Conservation (phyloP, 148 eudicot species). For the Nyssa sinensis region DNA sequence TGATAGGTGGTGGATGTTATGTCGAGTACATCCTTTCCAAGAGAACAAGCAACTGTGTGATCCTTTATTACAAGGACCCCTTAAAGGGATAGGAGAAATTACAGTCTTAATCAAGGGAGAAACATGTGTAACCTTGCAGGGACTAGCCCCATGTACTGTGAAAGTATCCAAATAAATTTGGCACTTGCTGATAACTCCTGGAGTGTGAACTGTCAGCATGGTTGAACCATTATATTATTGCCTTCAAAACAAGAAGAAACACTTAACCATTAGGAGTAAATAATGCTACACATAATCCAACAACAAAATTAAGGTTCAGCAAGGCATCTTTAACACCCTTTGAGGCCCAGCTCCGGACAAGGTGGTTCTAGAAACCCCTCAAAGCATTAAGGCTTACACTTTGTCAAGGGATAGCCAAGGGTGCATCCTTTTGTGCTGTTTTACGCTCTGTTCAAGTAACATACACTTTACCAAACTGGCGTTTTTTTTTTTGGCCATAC, state of each 20-base stretch:
- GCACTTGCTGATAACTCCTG: constrained; percentile 43
- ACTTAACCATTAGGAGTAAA: background rate
- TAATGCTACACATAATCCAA: background rate
- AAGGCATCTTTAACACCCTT: background rate
- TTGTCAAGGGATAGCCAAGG: background rate
- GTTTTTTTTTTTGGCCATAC: background rate
- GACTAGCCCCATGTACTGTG: constrained; percentile 35
- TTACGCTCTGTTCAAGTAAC: background rate
- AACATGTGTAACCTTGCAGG: constrained; percentile 32
- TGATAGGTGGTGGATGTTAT: constrained; percentile 31
- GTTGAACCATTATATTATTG: constrained; percentile 58
- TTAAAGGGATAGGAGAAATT: constrained; percentile 25
- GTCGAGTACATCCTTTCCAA: constrained; percentile 35
- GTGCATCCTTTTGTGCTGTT: background rate
- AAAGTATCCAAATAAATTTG: constrained; percentile 28
- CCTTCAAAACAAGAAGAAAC: constrained; percentile 19
- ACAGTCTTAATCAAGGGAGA: constrained; percentile 26
- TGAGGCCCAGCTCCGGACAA: background rate
- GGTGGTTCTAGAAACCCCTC: background rate
- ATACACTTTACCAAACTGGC: background rate
- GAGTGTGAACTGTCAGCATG: constrained; percentile 50
- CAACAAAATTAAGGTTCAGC: constrained; percentile 1
- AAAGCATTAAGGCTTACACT: background rate
- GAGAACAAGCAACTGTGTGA: constrained; percentile 38
- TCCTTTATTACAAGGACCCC: constrained; percentile 34